Evolutionary conservation across 129 eudicot species (phyloP).

Genomic region (Apium graveolens): DNA sequence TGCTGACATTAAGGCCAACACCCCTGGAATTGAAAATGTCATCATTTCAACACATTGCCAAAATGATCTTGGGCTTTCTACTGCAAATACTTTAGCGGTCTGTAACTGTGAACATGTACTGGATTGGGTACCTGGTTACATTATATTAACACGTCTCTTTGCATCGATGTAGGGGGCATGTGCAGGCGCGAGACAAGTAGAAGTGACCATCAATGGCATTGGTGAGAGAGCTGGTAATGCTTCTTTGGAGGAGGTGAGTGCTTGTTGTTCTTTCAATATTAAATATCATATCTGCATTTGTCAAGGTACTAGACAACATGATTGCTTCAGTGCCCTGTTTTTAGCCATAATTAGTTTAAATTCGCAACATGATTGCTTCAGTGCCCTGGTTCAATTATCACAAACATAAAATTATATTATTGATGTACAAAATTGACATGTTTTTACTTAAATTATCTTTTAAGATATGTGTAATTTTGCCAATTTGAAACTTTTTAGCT

Average conservation of each 20-base stretch:
- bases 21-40: constrained; percentile 82
- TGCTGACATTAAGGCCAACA: constrained; percentile 79
- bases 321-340: neutral
- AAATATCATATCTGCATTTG: neutral
- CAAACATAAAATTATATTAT: neutral
- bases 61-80: constrained; percentile 94
- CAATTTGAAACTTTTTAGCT: no score
- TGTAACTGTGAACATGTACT: neutral
- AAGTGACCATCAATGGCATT: constrained; percentile 88
- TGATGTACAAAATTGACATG: neutral
- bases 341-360: neutral
- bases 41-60: constrained; percentile 90
- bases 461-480: neutral
- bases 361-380: no score
- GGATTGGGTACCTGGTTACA: neutral
- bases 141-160: constrained; percentile 6
- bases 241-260: constrained; percentile 82
- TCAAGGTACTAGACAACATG: neutral
- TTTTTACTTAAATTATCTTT: neutral
- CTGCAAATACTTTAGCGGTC: constrained; percentile 84
- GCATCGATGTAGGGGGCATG: constrained; percentile 53
- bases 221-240: constrained; percentile 99
- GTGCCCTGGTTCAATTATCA: neutral
- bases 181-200: constrained; percentile 93
- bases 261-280: neutral